These are phyloP conservation scores for Mycena metata DNA, from an alignment of 768 basidiomycete species.

Conservation along the genomic window DNA sequence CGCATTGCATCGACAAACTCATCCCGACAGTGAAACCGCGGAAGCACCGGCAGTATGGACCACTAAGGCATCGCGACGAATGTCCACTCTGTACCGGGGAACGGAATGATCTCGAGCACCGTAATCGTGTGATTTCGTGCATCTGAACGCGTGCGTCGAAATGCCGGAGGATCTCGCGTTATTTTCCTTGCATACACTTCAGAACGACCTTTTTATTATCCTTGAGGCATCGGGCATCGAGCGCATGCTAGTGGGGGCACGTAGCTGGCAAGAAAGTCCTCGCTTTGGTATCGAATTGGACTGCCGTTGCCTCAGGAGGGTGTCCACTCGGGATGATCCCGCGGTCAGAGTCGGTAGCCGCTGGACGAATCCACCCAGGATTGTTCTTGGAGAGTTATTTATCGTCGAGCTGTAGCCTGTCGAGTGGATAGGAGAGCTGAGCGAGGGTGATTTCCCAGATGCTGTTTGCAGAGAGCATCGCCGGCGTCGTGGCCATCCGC, in stretches of 20 bases:
- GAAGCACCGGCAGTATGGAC: constrained; percentile 36
- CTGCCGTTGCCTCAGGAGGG: constrained; percentile 14
- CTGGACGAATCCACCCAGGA: constrained; percentile 11
- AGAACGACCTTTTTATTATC: constrained; percentile 41
- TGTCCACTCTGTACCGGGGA: constrained; percentile 28
- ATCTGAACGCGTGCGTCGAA: constrained; percentile 35
- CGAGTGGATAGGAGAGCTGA: neutral
- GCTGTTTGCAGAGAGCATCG: no score
- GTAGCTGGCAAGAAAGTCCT: constrained; percentile 6
- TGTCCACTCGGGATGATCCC: constrained; percentile 13
- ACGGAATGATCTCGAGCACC: constrained; percentile 41
- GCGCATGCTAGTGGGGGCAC: constrained; percentile 9
- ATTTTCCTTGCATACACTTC: constrained; percentile 29
- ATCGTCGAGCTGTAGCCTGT: neutral
- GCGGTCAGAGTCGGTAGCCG: constrained; percentile 13
- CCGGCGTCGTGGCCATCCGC: no score
- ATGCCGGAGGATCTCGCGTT: constrained; percentile 35
- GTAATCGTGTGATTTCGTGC: constrained; percentile 43
- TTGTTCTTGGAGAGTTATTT: neutral
- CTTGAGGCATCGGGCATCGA: constrained; percentile 38
- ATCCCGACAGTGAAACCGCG: constrained; percentile 40
- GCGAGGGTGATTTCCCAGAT: no score
- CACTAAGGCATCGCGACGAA: constrained; percentile 12
- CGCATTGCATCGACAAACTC: constrained; percentile 41
- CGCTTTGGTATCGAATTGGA: neutral